Conservation (phyloP, 352 stramenopile genomes). For the Globisporangium paroecandrum region DNA sequence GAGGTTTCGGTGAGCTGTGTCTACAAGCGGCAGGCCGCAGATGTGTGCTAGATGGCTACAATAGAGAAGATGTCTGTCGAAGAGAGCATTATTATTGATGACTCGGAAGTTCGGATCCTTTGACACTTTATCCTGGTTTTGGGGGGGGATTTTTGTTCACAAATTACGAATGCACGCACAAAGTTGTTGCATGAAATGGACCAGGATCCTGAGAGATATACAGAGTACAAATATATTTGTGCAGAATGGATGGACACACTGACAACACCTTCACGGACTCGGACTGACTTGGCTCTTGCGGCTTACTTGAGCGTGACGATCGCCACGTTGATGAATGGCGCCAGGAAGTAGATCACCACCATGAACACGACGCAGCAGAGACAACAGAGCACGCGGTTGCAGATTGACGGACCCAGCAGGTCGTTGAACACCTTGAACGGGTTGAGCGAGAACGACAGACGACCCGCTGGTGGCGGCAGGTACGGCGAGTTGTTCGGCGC, state of each 20-base stretch:
- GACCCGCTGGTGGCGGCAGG: slow-evolving; percentile 84
- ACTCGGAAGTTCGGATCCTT: too few species aligned
- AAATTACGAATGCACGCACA: not conserved
- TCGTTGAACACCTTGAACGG: slow-evolving; percentile 89
- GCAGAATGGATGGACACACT: not conserved
- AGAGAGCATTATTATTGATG: too few species aligned
- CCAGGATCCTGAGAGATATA: not conserved
- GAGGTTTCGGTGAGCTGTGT: too few species aligned
- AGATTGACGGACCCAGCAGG: slow-evolving; percentile 84
- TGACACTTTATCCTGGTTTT: too few species aligned
- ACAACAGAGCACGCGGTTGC: slow-evolving; percentile 80
- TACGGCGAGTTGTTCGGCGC: slow-evolving; percentile 93
- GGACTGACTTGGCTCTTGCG: not conserved
- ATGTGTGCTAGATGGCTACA: too few species aligned
- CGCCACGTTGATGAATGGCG: slow-evolving; percentile 80
- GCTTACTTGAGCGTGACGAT: slow-evolving; percentile 62
- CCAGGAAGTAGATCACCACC: slow-evolving; percentile 83
- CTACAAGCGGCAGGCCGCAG: too few species aligned
- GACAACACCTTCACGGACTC: not conserved
- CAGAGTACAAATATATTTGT: not conserved
- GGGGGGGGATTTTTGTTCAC: not conserved
- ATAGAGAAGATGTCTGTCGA: too few species aligned
- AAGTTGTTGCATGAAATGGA: too few species aligned
- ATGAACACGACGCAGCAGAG: slow-evolving; percentile 85
- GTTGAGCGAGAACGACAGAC: slow-evolving; percentile 90